These are phyloP conservation scores for Hymenoscyphus salicellus DNA, from an alignment of 2,329 filamentous ascomycete species.

Conservation along the genomic window DNA sequence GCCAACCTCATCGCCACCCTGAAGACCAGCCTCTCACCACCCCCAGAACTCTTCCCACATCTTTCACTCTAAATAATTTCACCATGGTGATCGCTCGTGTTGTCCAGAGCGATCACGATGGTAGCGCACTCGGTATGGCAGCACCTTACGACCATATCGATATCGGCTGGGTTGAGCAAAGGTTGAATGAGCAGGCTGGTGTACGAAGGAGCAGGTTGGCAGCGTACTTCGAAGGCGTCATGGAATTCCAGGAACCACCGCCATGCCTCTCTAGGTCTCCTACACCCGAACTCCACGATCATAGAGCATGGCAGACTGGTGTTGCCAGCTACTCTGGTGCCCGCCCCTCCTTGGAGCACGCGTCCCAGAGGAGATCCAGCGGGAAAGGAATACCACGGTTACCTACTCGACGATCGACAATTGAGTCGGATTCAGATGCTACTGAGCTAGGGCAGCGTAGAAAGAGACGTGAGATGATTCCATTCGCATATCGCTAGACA, in stretches of 20 bases:
- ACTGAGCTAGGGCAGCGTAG: conserved; percentile 1
- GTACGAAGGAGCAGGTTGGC: conserved; percentile 15
- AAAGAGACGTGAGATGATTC: conserved; percentile 11
- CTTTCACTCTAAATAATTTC: neutral
- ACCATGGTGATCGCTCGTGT: conserved; percentile 11
- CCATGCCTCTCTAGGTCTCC: conserved; percentile 16
- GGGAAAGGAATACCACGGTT: conserved; percentile 6
- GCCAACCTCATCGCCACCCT: neutral
- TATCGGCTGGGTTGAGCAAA: conserved; percentile 15
- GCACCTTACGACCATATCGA: conserved; percentile 17
- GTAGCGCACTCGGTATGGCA: conserved; percentile 1
- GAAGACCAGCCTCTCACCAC: neutral
- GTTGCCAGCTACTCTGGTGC: neutral
- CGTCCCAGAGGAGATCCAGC: neutral
- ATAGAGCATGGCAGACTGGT: conserved; percentile 6
- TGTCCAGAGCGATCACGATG: neutral
- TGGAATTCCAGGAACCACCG: conserved; percentile 17
- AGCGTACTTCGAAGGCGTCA: conserved; percentile 20
- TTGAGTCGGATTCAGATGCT: conserved; percentile 13
- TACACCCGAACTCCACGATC: conserved; percentile 5
- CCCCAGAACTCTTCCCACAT: neutral
- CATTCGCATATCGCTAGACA: neutral
- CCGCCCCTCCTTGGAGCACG: neutral
- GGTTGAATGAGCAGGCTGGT: conserved; percentile 14
- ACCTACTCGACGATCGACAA: conserved; percentile 6